Evolutionary conservation across 2,329 filamentous ascomycete genomes (phyloP).

Genomic region (Xylaria sp.): DNA sequence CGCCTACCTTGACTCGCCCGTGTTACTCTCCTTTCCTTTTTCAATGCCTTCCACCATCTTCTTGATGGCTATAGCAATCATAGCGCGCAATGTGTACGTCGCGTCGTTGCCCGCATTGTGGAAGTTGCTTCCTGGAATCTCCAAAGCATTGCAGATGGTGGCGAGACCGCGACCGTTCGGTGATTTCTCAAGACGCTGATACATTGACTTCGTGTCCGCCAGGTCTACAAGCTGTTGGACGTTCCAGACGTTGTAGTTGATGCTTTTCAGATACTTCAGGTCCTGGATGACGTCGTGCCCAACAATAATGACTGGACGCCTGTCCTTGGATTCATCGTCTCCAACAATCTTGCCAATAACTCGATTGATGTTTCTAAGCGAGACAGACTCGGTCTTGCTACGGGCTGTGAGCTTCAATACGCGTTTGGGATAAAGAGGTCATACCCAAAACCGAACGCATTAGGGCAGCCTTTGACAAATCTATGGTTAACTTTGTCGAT

Average conservation of each 20-base stretch:
- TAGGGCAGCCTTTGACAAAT: constrained; percentile 74
- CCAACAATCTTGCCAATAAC: constrained; percentile 44
- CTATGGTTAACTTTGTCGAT: constrained; percentile 65
- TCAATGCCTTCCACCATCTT: constrained; percentile 21
- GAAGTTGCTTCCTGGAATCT: constrained; percentile 64
- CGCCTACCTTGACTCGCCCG: constrained; percentile 4
- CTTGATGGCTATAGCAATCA: constrained; percentile 64
- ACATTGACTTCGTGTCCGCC: constrained; percentile 74
- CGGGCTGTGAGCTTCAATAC: constrained; percentile 12
- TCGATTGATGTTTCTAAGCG: constrained; percentile 37
- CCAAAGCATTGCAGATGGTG: constrained; percentile 64
- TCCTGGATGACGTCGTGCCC: constrained; percentile 75
- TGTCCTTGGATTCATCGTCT: constrained; percentile 24
- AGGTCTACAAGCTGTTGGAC: constrained; percentile 62
- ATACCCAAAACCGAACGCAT: constrained; percentile 75
- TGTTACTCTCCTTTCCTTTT: constrained; percentile 1
- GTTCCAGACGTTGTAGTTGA: constrained; percentile 65
- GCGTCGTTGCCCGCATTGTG: constrained; percentile 92
- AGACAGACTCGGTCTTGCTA: constrained; percentile 48
- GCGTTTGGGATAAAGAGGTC: constrained; percentile 23
- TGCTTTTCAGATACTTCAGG: constrained; percentile 63
- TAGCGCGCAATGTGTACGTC: constrained; percentile 73
- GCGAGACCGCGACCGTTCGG: constrained; percentile 59
- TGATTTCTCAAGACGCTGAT: constrained; percentile 62
- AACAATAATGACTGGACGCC: constrained; percentile 67